phyloP scores from a whole-genome alignment of 352 stramenopile species.

The Blastocystis sp. region DNA sequence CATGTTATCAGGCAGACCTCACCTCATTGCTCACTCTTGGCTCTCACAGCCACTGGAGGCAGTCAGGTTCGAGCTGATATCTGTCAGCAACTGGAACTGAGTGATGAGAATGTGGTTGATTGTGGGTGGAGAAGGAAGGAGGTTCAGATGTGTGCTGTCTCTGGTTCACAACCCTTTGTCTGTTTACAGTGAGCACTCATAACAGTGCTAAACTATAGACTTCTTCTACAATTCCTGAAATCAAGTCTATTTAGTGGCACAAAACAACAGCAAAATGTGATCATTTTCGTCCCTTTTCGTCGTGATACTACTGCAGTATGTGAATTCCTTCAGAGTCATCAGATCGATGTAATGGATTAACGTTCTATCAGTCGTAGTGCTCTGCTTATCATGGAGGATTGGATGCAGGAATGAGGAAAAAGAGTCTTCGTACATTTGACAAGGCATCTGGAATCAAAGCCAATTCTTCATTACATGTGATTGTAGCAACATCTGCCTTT shows the following conservation, averaged over 20 bases:
- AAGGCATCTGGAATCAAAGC: neutral
- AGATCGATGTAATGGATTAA: neutral
- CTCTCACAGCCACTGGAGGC: slow-evolving; percentile 29
- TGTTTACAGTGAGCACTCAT: neutral
- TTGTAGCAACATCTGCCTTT: slow-evolving; percentile 48
- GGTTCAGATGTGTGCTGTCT: neutral
- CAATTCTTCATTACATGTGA: neutral
- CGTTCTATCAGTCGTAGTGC: neutral
- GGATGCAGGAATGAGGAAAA: neutral
- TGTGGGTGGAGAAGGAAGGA: slow-evolving; percentile 5
- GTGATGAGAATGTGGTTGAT: neutral
- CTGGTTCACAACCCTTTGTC: neutral
- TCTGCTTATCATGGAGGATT: slow-evolving; percentile 31
- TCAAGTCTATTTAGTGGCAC: neutral
- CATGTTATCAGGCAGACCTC: slow-evolving; percentile 67
- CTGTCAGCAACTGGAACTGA: neutral
- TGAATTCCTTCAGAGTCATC: slow-evolving; percentile 44
- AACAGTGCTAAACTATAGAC: neutral
- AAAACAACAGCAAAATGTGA: slow-evolving; percentile 1
- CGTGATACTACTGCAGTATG: slow-evolving; percentile 14
- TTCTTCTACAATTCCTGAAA: slow-evolving; percentile 4
- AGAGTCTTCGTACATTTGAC: slow-evolving; percentile 46
- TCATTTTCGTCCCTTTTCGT: slow-evolving; percentile 51
- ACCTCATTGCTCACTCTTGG: slow-evolving; percentile 42
- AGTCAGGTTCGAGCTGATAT: slow-evolving; percentile 49